Percentiles rank a stretch among this genome's conserved stretches.
Evolutionary conservation across 2,329 filamentous ascomycete genomes (phyloP).

Genomic region (Helminthosporium solani): DNA sequence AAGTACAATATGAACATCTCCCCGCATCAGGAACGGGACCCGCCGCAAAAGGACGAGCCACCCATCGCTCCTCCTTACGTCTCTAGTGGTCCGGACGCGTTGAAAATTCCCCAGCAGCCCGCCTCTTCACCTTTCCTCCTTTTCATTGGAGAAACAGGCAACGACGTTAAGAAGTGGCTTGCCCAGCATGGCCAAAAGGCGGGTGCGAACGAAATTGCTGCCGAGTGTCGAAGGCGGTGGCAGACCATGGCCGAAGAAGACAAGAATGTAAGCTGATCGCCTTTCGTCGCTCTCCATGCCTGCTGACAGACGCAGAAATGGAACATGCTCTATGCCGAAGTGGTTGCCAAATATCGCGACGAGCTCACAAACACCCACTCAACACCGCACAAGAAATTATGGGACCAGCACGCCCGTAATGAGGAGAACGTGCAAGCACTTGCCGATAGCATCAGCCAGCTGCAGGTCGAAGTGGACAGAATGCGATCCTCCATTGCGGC

Average conservation of each 20-base stretch:
- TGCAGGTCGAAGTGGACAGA: slow-evolving; percentile 42
- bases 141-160: slow-evolving; percentile 43
- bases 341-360: slow-evolving; percentile 43
- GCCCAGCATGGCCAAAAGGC: slow-evolving; percentile 39
- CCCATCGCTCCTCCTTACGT: slow-evolving; percentile 16
- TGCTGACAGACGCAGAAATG: slow-evolving; percentile 39
- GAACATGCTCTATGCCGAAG: slow-evolving; percentile 44
- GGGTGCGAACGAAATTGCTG: slow-evolving; percentile 43
- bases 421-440: slow-evolving; percentile 44
- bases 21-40: slow-evolving; percentile 21
- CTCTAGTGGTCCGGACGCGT: slow-evolving; percentile 27
- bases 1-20: slow-evolving; percentile 39
- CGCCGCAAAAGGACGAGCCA: slow-evolving; percentile 16
- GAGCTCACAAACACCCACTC: slow-evolving; percentile 38
- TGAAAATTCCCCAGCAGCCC: slow-evolving; percentile 41
- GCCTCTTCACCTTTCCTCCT: slow-evolving; percentile 44
- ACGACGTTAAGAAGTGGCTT: slow-evolving; percentile 42
- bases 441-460: slow-evolving; percentile 43
- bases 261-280: slow-evolving; percentile 29
- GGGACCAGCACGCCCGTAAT: slow-evolving; percentile 41
- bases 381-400: slow-evolving; percentile 38
- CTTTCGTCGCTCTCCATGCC: neutral
- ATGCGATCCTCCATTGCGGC: slow-evolving; percentile 39
- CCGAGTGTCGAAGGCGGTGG: slow-evolving; percentile 44
- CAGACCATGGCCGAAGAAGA: slow-evolving; percentile 42